phyloP scores from a whole-genome alignment of 2,329 filamentous ascomycete species.

The Colletotrichum costaricense region DNA sequence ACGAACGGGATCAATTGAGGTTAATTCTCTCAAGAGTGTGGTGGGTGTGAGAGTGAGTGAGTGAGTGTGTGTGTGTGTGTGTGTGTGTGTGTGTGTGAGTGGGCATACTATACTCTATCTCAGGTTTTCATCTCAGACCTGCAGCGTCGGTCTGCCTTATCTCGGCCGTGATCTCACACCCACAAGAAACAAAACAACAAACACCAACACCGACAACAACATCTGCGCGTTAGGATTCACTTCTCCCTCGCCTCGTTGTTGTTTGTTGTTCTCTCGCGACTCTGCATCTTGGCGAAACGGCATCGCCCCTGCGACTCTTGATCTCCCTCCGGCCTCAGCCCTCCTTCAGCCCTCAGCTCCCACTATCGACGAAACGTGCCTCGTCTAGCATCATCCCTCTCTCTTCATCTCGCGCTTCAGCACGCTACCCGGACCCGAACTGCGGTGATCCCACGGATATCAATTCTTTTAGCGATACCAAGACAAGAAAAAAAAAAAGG shows the following conservation, averaged over 20 bases:
- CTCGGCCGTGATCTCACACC: conserved; percentile 2
- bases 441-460: not conserved
- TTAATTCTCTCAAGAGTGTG: not conserved
- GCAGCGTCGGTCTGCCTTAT: conserved; percentile 14
- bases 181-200: not conserved
- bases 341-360: not conserved
- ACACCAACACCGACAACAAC: not conserved
- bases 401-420: not conserved
- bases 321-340: not conserved
- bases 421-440: not conserved
- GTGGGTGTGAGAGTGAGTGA: not conserved
- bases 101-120: conserved; percentile 3
- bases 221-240: not conserved
- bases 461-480: not conserved
- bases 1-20: not conserved
- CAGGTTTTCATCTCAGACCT: conserved; percentile 5
- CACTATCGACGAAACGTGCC: conserved; percentile 28
- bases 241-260: not conserved
- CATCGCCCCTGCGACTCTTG: not conserved
- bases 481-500: not conserved
- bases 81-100: too few species aligned
- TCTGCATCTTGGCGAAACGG: not conserved
- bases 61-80: too few species aligned
- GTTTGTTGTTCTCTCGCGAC: not conserved
- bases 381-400: conserved; percentile 23